Conservation (phyloP, 2,329 filamentous ascomycete genomes). For the Dactylellina drechsleri region DNA sequence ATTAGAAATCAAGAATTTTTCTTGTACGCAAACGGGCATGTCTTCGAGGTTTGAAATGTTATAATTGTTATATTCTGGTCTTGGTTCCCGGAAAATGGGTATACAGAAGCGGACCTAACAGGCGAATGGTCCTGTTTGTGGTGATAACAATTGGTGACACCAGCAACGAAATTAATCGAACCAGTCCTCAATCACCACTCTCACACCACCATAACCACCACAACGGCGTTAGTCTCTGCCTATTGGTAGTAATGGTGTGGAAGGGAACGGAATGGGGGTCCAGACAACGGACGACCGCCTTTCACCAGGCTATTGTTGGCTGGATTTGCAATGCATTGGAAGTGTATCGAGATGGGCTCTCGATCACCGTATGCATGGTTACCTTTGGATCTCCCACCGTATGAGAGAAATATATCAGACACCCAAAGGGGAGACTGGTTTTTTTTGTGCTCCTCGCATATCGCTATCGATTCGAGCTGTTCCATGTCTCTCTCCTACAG, state of each 20-base stretch:
- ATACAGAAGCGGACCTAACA: conserved; percentile 18
- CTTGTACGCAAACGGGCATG: background rate
- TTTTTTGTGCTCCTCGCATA: too few relatives aligned
- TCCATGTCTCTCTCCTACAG: too few relatives aligned
- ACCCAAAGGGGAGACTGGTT: too few relatives aligned
- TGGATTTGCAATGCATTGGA: conserved; percentile 12
- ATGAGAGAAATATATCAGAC: too few relatives aligned
- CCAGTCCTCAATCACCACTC: too few relatives aligned
- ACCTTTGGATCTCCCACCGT: background rate
- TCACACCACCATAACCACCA: too few relatives aligned
- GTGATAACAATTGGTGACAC: conserved; percentile 8
- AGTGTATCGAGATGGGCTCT: background rate
- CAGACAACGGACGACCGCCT: background rate
- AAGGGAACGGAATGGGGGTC: background rate
- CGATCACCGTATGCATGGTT: background rate
- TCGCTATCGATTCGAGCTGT: too few relatives aligned
- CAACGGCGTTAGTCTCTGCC: background rate
- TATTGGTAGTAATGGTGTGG: conserved; percentile 18
- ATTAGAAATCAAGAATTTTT: background rate
- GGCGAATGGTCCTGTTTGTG: background rate
- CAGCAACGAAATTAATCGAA: conserved; percentile 16
- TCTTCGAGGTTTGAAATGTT: conserved; percentile 3
- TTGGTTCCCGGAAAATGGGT: background rate
- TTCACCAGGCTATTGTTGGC: conserved; percentile 34
- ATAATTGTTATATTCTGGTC: conserved; percentile 1